phyloP scores from a whole-genome alignment of 1,139 yeast genomes.

The Yamadazyma pseudoaaseri region DNA sequence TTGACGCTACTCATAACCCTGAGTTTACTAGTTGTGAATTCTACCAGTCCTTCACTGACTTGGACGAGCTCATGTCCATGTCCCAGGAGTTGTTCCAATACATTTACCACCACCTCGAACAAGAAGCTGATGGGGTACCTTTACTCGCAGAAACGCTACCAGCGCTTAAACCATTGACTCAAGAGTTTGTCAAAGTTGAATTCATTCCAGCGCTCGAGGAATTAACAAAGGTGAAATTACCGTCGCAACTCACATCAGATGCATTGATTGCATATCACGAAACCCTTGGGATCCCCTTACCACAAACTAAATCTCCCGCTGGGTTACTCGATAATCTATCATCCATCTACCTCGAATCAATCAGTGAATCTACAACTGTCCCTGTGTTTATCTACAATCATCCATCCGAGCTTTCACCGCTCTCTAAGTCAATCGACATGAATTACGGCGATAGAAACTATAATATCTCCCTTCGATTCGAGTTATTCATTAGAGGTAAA shows the following conservation, averaged over 20 bases:
- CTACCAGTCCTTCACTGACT: slow-evolving; percentile 93
- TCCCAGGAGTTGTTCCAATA: slow-evolving; percentile 58
- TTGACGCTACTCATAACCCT: slow-evolving; percentile 96
- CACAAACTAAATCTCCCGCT: slow-evolving; percentile 47
- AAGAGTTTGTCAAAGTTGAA: slow-evolving; percentile 44
- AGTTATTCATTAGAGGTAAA: slow-evolving; percentile 72
- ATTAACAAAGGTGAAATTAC: slow-evolving; percentile 42
- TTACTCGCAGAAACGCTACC: slow-evolving; percentile 16
- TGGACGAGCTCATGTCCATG: slow-evolving; percentile 69
- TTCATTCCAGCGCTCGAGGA: slow-evolving; percentile 57
- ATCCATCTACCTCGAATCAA: slow-evolving; percentile 63
- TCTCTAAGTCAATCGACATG: slow-evolving; percentile 63
- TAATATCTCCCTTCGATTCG: slow-evolving; percentile 70
- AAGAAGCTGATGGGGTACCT: slow-evolving; percentile 10
- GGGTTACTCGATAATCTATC: slow-evolving; percentile 69
- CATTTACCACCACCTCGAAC: slow-evolving; percentile 26
- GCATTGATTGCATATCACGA: slow-evolving; percentile 38
- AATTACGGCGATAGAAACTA: slow-evolving; percentile 27
- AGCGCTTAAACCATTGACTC: slow-evolving; percentile 17
- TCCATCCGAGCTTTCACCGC: slow-evolving; percentile 83
- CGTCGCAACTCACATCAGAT: slow-evolving; percentile 35
- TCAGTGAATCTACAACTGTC: slow-evolving; percentile 20
- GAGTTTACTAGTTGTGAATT: slow-evolving; percentile 98
- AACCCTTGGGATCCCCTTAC: slow-evolving; percentile 30
- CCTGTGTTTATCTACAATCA: slow-evolving; percentile 83